These are phyloP conservation scores for Carallia brachiata DNA, from an alignment of 345 rosid genomes.

Conservation along the genomic window DNA sequence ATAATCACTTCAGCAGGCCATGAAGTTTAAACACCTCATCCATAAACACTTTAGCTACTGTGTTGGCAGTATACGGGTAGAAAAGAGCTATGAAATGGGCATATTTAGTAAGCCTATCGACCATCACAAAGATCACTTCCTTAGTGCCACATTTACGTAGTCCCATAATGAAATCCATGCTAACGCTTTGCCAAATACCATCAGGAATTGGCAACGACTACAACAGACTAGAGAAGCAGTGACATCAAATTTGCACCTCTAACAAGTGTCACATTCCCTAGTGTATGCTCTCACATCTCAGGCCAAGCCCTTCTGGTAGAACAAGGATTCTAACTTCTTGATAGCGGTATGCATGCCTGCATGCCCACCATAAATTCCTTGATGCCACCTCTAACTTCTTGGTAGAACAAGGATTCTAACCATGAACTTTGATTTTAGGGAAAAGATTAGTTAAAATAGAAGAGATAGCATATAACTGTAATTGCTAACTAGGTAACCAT, in stretches of 20 bases:
- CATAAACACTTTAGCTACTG: too few relatives aligned
- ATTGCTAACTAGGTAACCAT: too few relatives aligned
- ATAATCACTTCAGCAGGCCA: background rate
- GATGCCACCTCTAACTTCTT: too few relatives aligned
- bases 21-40: background rate
- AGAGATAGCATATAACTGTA: too few relatives aligned
- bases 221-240: background rate
- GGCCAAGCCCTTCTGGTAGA: background rate
- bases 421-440: too few relatives aligned
- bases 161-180: background rate
- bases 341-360: background rate
- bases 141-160: background rate
- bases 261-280: background rate
- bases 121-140: background rate
- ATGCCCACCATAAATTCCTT: too few relatives aligned
- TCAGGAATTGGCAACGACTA: background rate
- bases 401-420: too few relatives aligned
- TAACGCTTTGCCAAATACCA: background rate
- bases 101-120: background rate
- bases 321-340: background rate
- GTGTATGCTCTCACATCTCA: background rate
- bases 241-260: background rate
- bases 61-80: too few relatives aligned
- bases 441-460: too few relatives aligned
- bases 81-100: background rate